Evolutionary conservation across 345 rosid genomes (phyloP), one percentile per base, ranked within the genome.

Genomic region (Hibiscus mutabilis): DNA sequence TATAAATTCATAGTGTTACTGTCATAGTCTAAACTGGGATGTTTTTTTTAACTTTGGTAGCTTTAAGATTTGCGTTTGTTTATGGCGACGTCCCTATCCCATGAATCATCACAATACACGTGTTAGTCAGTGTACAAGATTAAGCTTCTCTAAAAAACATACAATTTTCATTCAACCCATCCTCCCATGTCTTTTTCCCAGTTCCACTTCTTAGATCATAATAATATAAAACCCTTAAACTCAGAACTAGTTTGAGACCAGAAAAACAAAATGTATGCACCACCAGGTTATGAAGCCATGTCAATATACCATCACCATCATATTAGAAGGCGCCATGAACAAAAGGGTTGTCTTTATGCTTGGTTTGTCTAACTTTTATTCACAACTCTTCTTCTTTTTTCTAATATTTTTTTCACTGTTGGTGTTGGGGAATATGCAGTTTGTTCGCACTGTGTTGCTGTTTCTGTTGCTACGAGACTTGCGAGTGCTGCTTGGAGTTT

Each of bases 281-380:
- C 81, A 52, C 64, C 79, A 22, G 75, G 59, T 10, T 52, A 57
- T 46, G 68, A 79, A 72, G 75, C 62, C 27, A 77, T 79, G 75
- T 18, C 77, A 7, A 8, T 37, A 35, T 74, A 68, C 67, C 37
- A n/a, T 51, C 73, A 77, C 61, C 79, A 76, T 55, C 42, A 37
- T 6, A 57, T 76, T 63, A 60, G 52, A 66, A 71, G 75, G 19
- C 82, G 79, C 53, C 77, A 74, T 16, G 74, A 74, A 52, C 75
- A 79, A 19, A 83, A 61, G 53, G 84, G 84, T 63, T 68, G 73
- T 69, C 79, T 77, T 25, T 74, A 83, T 76, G 81, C 81, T 46
- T 78, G 80, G 80, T 81, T 31, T 27, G 79, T 46, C 10, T 3
- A 18, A n/a, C 22, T 53, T 53, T 53, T 19, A 7, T 53, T 18